Base-by-base conservation (phyloP, 352 stramenopile species). In the Phytophthora sp. region DNA sequence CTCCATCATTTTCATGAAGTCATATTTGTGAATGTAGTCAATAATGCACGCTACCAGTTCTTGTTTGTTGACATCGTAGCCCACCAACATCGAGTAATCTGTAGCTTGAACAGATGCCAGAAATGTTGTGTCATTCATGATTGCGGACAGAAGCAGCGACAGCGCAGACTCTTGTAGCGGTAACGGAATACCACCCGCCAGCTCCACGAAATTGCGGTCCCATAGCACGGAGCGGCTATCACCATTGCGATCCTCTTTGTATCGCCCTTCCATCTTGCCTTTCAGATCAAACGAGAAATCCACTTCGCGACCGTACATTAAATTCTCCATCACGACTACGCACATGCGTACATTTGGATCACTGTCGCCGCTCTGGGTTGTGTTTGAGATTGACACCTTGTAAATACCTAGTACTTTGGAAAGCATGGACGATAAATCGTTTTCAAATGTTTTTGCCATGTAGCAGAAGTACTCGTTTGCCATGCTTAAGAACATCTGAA, bases 1-100 rank as follows among this genome's bases (percentile, higher is more conserved):
- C 59, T 96, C 88, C 32, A 96, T 88, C 79, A 94, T 94, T 61
- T 96, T 96, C 78, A 95, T 84, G 41, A 96, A 92, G 39, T 95
- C 88, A 48, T 96, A 96, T 63, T 96, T 95, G 72, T 94, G 85
- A 48, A 96, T 94, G 48, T 96, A 96, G 52, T 96, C 88, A 45
- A 96, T 96, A 62, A 96, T 96, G 26, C 76, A 92, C 44, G 83
- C 86, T 27, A 96, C 87, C 11, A 96, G 67, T 38, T 96, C 88
- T 52, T 96, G 88, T 38, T 92, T 91, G 28, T 88, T 79, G 1
- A 93, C 82, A 61, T 96, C 86, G 52, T 95, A 96, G 2, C 88
- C 88, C 8, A 96, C 84, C 24, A 96, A 67, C 82, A 96, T 92
- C 8, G 88, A 96, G 54, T 96, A 96, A 43, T 96, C 88, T 0